A percentile compares a stretch with the other conserved stretches of the same genome.
Conservation (phyloP, 495 filamentous ascomycete genomes). For the Geoglossum glabrum region DNA sequence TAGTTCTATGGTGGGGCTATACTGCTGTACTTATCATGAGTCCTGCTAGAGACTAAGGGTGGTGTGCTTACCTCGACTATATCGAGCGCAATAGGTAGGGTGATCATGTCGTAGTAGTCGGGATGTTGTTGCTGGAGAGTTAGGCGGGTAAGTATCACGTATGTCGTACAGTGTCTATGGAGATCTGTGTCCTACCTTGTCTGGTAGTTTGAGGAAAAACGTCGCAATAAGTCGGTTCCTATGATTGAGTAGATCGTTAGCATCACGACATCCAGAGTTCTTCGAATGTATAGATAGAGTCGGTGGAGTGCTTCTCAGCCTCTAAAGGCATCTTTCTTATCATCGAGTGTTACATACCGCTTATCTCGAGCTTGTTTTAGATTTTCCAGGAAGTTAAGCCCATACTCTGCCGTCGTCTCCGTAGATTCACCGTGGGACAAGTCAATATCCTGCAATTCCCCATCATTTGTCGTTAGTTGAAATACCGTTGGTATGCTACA, state of each 20-base stretch:
- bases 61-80: slow-evolving; percentile 34
- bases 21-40: neutral
- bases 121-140: slow-evolving; percentile 18
- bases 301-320: neutral
- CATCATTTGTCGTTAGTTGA: slow-evolving; percentile 1
- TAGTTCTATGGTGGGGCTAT: neutral
- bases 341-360: slow-evolving; percentile 26
- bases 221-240: slow-evolving; percentile 49
- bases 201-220: slow-evolving; percentile 49
- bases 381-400: slow-evolving; percentile 42
- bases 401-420: slow-evolving; percentile 44
- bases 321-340: neutral
- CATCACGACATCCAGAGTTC: neutral
- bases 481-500: neutral
- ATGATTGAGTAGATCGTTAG: slow-evolving; percentile 3
- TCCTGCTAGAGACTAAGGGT: neutral
- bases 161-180: neutral
- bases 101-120: slow-evolving; percentile 55
- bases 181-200: slow-evolving; percentile 19
- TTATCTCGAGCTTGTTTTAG: slow-evolving; percentile 51
- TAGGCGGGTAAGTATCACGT: neutral
- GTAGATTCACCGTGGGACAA: slow-evolving; percentile 27
- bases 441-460: slow-evolving; percentile 4
- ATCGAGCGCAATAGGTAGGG: slow-evolving; percentile 55
- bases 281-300: neutral